phyloP scores from a whole-genome alignment of 441 rosid species.

The Adansonia rubrostipa region DNA sequence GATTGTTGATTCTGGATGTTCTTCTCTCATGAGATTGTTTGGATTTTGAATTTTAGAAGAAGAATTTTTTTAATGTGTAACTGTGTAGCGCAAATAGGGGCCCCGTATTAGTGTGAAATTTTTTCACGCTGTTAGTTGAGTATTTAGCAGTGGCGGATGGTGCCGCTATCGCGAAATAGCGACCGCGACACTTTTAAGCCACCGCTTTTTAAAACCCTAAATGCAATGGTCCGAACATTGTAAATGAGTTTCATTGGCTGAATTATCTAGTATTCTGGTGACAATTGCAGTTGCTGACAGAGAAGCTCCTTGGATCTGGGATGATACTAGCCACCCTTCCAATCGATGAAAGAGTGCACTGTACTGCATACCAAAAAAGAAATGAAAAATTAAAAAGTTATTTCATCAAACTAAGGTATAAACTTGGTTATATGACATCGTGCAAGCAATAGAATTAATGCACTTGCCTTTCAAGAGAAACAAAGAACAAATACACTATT shows the following conservation, averaged over 20 bases:
- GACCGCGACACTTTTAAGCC: no score
- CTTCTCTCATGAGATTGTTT: no score
- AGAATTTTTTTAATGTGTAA: no score
- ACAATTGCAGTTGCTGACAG: conserved; percentile 42
- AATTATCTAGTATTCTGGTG: conserved; percentile 39
- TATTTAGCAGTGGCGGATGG: no score
- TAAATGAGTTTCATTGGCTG: conserved; percentile 42
- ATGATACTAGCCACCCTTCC: conserved; percentile 49
- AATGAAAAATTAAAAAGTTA: conserved; percentile 19
- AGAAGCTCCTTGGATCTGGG: conserved; percentile 50
- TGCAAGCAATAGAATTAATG: conserved; percentile 1
- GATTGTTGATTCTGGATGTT: no score
- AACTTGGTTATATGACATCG: not conserved
- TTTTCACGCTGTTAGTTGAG: no score
- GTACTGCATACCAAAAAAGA: conserved; percentile 49
- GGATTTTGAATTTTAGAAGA: no score
- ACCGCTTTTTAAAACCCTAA: no score
- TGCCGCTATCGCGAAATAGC: no score
- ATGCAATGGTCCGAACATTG: conserved; percentile 39
- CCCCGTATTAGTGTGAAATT: no score
- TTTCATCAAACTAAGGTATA: conserved; percentile 17
- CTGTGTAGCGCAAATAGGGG: no score
- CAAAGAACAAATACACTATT: not conserved
- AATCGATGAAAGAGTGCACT: conserved; percentile 55
- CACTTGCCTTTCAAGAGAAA: not conserved